Evolutionary conservation across 2,329 filamentous ascomycete species (phyloP), one percentile per base, ranked within the genome.

Genomic region (Verticillium longisporum): DNA sequence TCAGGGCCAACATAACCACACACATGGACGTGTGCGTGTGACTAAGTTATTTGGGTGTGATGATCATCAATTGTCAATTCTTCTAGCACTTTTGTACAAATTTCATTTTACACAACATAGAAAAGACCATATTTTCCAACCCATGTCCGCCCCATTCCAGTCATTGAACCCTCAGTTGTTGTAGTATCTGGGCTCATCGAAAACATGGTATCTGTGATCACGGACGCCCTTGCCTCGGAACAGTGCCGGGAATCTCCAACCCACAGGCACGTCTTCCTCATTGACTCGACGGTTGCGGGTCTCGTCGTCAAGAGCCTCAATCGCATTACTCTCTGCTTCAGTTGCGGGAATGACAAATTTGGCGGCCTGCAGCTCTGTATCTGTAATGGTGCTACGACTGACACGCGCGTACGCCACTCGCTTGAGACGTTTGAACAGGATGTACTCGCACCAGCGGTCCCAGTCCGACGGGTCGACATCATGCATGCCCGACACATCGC

Each of bases 361-460:
- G 68, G 91, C 95, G 36, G 96, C 90, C 81, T 99, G 95, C 60
- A 99, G 81, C 77, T 99, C 95, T 2, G 95, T 99, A 72, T 99
- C 95, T 13, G 95, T 99, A 68, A 99, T 98, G 1, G 91, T 96
- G 68, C 88, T 88, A 68, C 95, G 83, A 69, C 89, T 94, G 59
- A 99, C 88, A 60, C 95, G 82, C 4, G 95, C 95, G 73, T 99
- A 99, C 1, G 92, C 94, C 0, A 90, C 88, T 64, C 94, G 84
- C 75, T 88, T 88, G 64, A 99, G 77, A 13, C 88, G 88, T 80
- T 97, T 97, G 82, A 92, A 99, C 32, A 99, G 79, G 66, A 99
- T 97, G 75, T 99, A 99, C 79, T 99, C 94, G 79, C 95, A 99
- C 95, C 95, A 99, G 60, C 95, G 83, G 74, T 99, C 95, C 92